Percentiles rank a stretch among this genome's conserved stretches.
phyloP scores from a whole-genome alignment of 176 grass and related monocot genomes.

The Phyllostachys edulis region DNA sequence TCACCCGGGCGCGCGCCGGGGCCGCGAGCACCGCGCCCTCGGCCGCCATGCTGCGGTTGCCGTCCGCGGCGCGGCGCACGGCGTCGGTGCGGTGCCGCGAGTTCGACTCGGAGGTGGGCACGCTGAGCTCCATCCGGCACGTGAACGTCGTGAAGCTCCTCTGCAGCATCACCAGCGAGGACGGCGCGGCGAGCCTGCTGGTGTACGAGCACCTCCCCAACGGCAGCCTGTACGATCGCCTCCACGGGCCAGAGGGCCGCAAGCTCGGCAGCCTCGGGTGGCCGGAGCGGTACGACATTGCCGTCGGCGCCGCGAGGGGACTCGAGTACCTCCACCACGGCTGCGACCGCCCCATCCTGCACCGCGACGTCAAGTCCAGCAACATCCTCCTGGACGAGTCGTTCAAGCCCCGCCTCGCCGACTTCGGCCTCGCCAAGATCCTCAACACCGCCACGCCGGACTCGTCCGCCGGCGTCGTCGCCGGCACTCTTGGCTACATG shows the following conservation, averaged over 20 bases:
- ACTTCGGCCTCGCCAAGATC: slow-evolving; percentile 93
- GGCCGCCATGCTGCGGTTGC: slow-evolving; percentile 37
- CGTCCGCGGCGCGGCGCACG: slow-evolving; percentile 18
- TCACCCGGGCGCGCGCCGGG: slow-evolving; percentile 15
- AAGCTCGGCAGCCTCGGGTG: slow-evolving; percentile 50
- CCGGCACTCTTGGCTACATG: slow-evolving; percentile 88
- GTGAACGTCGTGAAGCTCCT: slow-evolving; percentile 94
- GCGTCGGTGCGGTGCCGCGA: slow-evolving; percentile 57
- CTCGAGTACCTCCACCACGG: slow-evolving; percentile 90
- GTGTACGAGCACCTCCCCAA: slow-evolving; percentile 98
- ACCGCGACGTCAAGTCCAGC: slow-evolving; percentile 94
- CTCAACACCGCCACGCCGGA: slow-evolving; percentile 8
- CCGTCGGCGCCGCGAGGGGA: slow-evolving; percentile 61
- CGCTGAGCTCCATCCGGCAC: slow-evolving; percentile 78
- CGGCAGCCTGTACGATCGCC: slow-evolving; percentile 66
- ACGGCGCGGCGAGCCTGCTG: slow-evolving; percentile 67
- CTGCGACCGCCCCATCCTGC: slow-evolving; percentile 72
- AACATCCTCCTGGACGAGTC: slow-evolving; percentile 94
- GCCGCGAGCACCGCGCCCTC: neutral
- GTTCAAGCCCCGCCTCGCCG: slow-evolving; percentile 78
- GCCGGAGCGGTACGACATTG: slow-evolving; percentile 59
- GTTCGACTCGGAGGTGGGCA: slow-evolving; percentile 88
- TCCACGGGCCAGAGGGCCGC: slow-evolving; percentile 34
- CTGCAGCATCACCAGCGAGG: slow-evolving; percentile 81
- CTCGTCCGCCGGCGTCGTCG: slow-evolving; percentile 45